Conservation (phyloP, 164 flowering plant genomes). For the Berberis thunbergii region DNA sequence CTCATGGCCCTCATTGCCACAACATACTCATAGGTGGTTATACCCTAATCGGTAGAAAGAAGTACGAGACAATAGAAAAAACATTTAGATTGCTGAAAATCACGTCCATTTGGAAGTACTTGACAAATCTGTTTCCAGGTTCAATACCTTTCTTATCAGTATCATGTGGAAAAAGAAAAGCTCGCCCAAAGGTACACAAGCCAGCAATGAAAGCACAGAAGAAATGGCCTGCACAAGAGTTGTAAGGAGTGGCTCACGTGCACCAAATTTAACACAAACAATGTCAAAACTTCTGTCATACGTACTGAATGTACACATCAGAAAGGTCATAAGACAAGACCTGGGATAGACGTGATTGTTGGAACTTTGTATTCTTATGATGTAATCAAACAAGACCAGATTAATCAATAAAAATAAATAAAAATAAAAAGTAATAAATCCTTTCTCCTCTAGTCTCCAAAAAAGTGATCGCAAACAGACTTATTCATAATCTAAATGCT, state of each 20-base stretch:
- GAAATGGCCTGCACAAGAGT: slow-evolving; percentile 56
- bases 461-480: no score
- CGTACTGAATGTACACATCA: no score
- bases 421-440: no score
- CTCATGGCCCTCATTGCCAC: slow-evolving; percentile 94
- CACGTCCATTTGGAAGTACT: neutral
- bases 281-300: no score
- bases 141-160: slow-evolving; percentile 76
- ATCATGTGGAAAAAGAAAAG: slow-evolving; percentile 97
- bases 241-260: neutral
- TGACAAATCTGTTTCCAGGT: neutral
- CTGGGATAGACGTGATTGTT: no score
- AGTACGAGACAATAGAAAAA: neutral
- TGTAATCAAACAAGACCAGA: no score
- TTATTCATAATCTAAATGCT: neutral
- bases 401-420: no score
- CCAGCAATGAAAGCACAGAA: slow-evolving; percentile 77
- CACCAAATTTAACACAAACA: neutral
- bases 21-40: slow-evolving; percentile 93
- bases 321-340: no score
- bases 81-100: neutral
- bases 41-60: slow-evolving; percentile 42
- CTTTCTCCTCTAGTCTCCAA: no score
- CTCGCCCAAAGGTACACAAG: slow-evolving; percentile 85
- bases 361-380: no score